A percentile compares a stretch with the other conserved stretches of the same genome.
These are phyloP conservation scores for Tilletia walkeri DNA, from an alignment of 1,284 basidiomycete genomes.

Conservation along the genomic window DNA sequence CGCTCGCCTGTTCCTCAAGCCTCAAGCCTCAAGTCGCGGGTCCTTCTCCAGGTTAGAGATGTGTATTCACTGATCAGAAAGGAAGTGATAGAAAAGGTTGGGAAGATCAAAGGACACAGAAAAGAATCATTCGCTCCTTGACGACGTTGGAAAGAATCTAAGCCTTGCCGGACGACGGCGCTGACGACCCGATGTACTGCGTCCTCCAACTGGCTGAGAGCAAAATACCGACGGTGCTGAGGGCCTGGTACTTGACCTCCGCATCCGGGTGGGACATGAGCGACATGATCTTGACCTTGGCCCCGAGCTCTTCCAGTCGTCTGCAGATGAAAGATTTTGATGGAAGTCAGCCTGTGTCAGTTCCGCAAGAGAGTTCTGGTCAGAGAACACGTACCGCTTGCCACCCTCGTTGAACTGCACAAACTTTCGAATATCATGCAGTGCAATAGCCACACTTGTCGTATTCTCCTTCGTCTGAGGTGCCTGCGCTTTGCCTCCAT, in stretches of 20 bases:
- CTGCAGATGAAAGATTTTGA: slow-evolving; percentile 57
- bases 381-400: slow-evolving; percentile 27
- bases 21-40: no score
- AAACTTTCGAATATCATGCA: slow-evolving; percentile 49
- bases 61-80: no score
- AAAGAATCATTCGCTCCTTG: no score
- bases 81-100: no score
- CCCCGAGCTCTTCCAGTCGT: slow-evolving; percentile 76
- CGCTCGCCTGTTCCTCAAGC: no score
- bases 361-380: background rate
- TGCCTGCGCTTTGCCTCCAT: background rate
- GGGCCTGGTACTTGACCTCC: slow-evolving; percentile 85
- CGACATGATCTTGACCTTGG: slow-evolving; percentile 88
- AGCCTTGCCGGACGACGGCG: background rate
- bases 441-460: slow-evolving; percentile 45
- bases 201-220: slow-evolving; percentile 47
- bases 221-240: slow-evolving; percentile 57
- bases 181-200: background rate
- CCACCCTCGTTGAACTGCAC: slow-evolving; percentile 46
- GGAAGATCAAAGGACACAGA: no score
- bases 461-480: slow-evolving; percentile 28
- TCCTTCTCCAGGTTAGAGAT: no score
- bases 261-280: slow-evolving; percentile 84
- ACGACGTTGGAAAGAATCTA: no score
- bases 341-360: background rate